Evolutionary conservation across 768 basidiomycete species (phyloP).

Genomic region (Myochromella boudieri): DNA sequence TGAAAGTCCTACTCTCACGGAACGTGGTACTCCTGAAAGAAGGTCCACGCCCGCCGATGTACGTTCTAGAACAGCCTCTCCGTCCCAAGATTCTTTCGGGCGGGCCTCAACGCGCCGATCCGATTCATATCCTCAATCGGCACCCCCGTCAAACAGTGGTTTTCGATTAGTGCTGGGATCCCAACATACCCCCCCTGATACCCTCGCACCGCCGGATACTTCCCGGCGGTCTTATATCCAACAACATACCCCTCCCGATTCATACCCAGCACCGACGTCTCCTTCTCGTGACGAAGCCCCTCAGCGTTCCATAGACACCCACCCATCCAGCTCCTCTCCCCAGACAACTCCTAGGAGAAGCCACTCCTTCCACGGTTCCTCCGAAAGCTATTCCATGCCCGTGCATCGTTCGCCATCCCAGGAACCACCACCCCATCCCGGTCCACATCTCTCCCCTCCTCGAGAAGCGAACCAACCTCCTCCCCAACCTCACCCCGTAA

Average conservation of each 20-base stretch:
- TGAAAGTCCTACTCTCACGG: constrained; percentile 23
- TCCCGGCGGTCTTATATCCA: constrained; percentile 3
- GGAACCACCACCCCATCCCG: constrained; percentile 6
- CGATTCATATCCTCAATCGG: constrained; percentile 7
- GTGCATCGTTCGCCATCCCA: constrained; percentile 1
- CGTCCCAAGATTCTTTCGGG: constrained; percentile 6
- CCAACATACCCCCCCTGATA: constrained; percentile 1
- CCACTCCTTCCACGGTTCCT: background rate
- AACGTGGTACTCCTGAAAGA: background rate
- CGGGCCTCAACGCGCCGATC: background rate
- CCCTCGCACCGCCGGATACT: background rate
- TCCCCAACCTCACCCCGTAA: constrained; percentile 1
- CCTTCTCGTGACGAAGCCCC: constrained; percentile 5
- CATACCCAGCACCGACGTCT: constrained; percentile 12
- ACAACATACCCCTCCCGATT: constrained; percentile 19
- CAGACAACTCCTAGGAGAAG: constrained; percentile 2
- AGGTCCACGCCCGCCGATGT: constrained; percentile 2
- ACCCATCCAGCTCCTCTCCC: constrained; percentile 3
- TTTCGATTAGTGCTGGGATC: background rate
- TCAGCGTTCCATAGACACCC: constrained; percentile 10
- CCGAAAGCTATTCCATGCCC: background rate
- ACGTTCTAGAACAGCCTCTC: constrained; percentile 2
- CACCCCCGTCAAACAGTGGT: background rate
- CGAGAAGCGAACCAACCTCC: constrained; percentile 10
- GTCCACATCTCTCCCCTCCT: constrained; percentile 7